phyloP scores from a whole-genome alignment of 2,329 filamentous ascomycete genomes.

The Chaetomium sp. region DNA sequence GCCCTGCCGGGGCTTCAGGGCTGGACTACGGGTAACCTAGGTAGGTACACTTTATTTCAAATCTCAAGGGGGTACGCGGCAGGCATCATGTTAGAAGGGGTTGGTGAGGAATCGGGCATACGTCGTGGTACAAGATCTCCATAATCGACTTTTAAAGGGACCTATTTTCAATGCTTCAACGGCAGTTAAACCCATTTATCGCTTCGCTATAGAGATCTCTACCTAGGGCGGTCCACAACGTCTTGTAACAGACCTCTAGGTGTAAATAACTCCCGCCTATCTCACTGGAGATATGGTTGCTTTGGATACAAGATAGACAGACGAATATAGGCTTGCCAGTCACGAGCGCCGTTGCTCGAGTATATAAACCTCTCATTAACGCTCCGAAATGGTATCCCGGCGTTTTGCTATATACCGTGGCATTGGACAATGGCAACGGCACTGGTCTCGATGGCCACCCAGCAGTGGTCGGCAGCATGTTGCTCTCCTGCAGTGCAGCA shows the following conservation, averaged over 20 bases:
- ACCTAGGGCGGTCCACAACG: slow-evolving; percentile 6
- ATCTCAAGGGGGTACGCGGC: not conserved
- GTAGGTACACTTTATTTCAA: not conserved
- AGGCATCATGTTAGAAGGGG: slow-evolving; percentile 16
- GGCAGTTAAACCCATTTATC: not conserved
- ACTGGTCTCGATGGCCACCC: not conserved
- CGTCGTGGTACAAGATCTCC: slow-evolving; percentile 30
- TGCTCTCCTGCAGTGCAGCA: slow-evolving; percentile 15
- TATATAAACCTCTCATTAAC: not conserved
- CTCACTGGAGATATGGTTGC: slow-evolving; percentile 3
- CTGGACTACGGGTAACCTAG: not conserved
- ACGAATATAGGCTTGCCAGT: not conserved
- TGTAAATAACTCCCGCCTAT: not conserved
- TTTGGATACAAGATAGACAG: not conserved
- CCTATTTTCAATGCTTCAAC: slow-evolving; percentile 18
- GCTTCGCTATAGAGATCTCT: slow-evolving; percentile 12
- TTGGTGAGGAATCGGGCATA: slow-evolving; percentile 14
- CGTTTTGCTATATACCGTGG: slow-evolving; percentile 8
- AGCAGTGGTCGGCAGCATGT: not conserved
- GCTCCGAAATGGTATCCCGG: slow-evolving; percentile 21
- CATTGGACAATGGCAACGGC: slow-evolving; percentile 23
- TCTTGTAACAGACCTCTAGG: slow-evolving; percentile 10
- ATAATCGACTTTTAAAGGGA: slow-evolving; percentile 18
- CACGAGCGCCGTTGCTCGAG: not conserved
- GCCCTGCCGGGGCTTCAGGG: not conserved